Evolutionary conservation across 169 alveolate species (phyloP).

Genomic region (Toxoplasma gondii): DNA sequence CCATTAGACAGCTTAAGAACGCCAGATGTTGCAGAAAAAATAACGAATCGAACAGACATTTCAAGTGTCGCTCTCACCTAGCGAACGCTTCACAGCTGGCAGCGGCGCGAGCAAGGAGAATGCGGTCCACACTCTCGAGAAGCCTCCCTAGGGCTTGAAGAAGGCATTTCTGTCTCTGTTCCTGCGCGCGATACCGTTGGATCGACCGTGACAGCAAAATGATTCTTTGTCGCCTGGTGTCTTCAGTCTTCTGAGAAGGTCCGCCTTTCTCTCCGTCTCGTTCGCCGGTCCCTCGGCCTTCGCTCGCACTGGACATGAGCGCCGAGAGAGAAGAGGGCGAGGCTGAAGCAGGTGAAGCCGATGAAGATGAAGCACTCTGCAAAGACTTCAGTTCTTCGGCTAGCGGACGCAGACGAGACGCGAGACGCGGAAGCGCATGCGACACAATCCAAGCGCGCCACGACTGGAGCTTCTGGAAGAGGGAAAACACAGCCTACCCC

Average conservation of each 20-base stretch:
- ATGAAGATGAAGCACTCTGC: not conserved
- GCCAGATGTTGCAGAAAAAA: too few relatives aligned
- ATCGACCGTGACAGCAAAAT: not conserved
- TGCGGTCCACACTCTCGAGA: constrained; percentile 47
- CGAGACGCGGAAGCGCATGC: constrained; percentile 44
- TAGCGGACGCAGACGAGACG: not conserved
- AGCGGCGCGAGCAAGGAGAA: constrained; percentile 67
- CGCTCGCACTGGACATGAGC: not conserved
- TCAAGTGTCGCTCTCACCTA: not conserved
- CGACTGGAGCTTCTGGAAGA: constrained; percentile 35
- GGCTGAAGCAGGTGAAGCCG: not conserved
- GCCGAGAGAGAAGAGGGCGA: not conserved
- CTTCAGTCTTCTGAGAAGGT: not conserved
- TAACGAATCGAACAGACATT: too few relatives aligned
- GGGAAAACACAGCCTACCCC: constrained; percentile 40
- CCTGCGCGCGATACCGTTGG: constrained; percentile 36
- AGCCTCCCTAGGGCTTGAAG: constrained; percentile 34
- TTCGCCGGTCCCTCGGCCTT: not conserved
- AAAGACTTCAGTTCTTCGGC: not conserved
- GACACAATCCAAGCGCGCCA: constrained; percentile 43
- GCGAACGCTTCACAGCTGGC: constrained; percentile 58
- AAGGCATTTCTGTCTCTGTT: constrained; percentile 48
- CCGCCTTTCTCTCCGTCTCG: not conserved
- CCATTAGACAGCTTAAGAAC: too few relatives aligned
- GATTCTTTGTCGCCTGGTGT: constrained; percentile 3